phyloP scores from a whole-genome alignment of 202 grass and related monocot genomes.

The Brachypodium distachyon region DNA sequence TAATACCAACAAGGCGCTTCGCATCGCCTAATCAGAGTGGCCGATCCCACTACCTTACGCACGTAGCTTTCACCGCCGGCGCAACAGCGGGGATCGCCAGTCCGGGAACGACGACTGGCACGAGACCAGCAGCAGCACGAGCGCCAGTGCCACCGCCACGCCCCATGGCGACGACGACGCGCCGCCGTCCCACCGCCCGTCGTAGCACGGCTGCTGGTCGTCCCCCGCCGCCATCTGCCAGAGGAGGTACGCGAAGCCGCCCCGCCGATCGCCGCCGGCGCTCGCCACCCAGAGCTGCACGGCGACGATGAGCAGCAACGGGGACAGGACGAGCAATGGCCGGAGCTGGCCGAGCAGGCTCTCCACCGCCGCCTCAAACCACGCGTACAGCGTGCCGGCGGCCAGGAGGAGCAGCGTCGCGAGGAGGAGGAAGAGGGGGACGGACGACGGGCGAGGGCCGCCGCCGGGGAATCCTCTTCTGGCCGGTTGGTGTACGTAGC shows the following conservation, averaged over 20 bases:
- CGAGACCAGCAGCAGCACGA: slow-evolving; percentile 60
- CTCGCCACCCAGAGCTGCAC: slow-evolving; percentile 42
- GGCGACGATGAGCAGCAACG: slow-evolving; percentile 50
- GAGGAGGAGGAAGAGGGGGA: slow-evolving; percentile 37
- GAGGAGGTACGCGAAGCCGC: background rate
- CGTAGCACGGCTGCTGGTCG: background rate
- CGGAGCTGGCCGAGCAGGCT: slow-evolving; percentile 34
- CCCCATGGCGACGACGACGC: slow-evolving; percentile 59
- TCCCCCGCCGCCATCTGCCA: background rate
- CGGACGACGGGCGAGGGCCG: background rate
- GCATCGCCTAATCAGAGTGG: background rate
- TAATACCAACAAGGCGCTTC: background rate
- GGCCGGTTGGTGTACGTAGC: slow-evolving; percentile 8
- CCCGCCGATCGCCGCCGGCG: background rate
- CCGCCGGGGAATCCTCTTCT: background rate
- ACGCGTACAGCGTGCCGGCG: slow-evolving; percentile 20
- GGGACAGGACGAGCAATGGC: slow-evolving; percentile 41
- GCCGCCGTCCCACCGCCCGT: background rate
- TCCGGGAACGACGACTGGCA: slow-evolving; percentile 61
- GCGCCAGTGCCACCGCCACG: slow-evolving; percentile 52
- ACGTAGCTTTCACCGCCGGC: slow-evolving; percentile 23
- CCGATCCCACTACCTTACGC: background rate
- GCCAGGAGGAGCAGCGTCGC: slow-evolving; percentile 34
- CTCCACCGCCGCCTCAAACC: slow-evolving; percentile 47
- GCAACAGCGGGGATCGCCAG: slow-evolving; percentile 36